Conservation (phyloP, 2,329 filamentous ascomycete species). For the Tolypocladium ophioglossoides region DNA sequence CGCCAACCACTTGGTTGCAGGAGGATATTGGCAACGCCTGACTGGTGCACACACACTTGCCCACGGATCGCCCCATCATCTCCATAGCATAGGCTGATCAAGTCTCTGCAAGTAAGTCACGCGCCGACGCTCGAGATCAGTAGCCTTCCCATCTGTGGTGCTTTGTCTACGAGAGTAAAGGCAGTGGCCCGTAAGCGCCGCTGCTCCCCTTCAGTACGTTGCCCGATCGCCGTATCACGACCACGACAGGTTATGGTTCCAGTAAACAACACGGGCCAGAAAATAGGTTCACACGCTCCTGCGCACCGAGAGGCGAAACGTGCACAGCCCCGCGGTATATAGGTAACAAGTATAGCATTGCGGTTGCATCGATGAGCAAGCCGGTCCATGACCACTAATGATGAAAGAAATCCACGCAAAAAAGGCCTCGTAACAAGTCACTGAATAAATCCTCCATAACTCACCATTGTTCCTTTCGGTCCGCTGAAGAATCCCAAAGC, state of each 20-base stretch:
- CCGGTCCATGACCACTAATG: neutral
- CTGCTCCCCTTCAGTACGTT: neutral
- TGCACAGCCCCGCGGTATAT: neutral
- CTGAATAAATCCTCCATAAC: no score
- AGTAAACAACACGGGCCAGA: neutral
- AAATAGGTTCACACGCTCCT: neutral
- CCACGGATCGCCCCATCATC: neutral
- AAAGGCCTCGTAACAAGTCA: neutral
- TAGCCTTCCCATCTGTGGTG: neutral
- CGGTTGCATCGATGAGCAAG: neutral
- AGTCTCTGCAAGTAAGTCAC: neutral
- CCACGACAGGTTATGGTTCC: neutral
- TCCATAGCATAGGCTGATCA: neutral
- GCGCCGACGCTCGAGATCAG: neutral
- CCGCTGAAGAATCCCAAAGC: neutral
- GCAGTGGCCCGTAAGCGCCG: neutral
- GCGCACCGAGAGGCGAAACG: neutral
- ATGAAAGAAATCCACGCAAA: neutral
- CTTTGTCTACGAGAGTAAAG: neutral
- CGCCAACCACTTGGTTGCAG: constrained; percentile 17
- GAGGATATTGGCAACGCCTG: constrained; percentile 14
- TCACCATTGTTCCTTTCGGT: neutral
- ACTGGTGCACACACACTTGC: neutral
- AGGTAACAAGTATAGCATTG: no score
- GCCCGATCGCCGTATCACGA: neutral